Conservation (phyloP, 257 asterid species). For the Euphrasia confusa region DNA sequence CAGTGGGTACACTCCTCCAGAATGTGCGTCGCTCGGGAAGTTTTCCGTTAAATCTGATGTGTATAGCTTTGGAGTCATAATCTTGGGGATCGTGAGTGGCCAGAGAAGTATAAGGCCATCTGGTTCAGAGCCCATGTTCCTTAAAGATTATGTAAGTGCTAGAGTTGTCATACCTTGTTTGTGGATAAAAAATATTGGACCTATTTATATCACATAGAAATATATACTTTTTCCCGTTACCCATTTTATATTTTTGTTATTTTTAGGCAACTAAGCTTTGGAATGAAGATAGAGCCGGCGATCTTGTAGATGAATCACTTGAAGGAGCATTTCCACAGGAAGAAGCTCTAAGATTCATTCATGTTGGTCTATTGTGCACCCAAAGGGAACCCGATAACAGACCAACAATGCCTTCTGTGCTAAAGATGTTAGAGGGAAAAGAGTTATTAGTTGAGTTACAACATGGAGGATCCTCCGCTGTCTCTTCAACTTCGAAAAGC, state of each 20-base stretch:
- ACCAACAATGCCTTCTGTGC: slow-evolving; percentile 18
- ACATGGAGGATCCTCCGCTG: too few species aligned
- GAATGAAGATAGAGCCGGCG: slow-evolving; percentile 11
- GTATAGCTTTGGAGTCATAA: slow-evolving; percentile 24
- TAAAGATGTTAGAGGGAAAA: slow-evolving; percentile 13
- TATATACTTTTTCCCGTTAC: not conserved
- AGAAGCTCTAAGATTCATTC: slow-evolving; percentile 22
- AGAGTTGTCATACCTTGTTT: not conserved
- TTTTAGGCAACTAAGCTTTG: slow-evolving; percentile 19
- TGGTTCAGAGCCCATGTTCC: not conserved
- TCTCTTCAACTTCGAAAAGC: too few species aligned
- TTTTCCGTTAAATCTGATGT: slow-evolving; percentile 22
- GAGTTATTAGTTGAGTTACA: not conserved
- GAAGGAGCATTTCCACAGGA: not conserved
- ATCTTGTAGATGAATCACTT: slow-evolving; percentile 19
- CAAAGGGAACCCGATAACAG: not conserved
- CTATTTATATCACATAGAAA: not conserved
- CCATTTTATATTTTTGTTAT: not conserved
- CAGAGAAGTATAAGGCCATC: not conserved
- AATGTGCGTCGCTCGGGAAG: not conserved
- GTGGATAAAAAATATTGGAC: not conserved
- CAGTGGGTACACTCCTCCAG: slow-evolving; percentile 24
- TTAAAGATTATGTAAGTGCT: slow-evolving; percentile 1
- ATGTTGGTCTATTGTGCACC: slow-evolving; percentile 25
- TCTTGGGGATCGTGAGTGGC: slow-evolving; percentile 27